These are phyloP conservation scores for Exserohilum rostratum DNA, from an alignment of 2,329 filamentous ascomycete species.

Conservation along the genomic window DNA sequence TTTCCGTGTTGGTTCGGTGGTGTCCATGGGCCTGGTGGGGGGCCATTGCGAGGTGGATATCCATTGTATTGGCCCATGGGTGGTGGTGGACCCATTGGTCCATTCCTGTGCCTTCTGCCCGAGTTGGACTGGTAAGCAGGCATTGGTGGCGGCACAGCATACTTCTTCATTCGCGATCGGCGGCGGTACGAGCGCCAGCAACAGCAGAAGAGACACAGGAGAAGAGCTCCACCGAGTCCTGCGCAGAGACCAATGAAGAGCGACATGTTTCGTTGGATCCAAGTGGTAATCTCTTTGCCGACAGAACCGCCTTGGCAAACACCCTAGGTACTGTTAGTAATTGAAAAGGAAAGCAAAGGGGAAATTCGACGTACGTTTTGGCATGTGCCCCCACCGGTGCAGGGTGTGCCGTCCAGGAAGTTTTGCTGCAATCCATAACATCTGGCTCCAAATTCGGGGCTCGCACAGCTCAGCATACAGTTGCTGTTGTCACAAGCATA, in stretches of 20 bases:
- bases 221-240: conserved; percentile 73
- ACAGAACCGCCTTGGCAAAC: conserved; percentile 74
- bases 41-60: conserved; percentile 5
- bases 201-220: conserved; percentile 71
- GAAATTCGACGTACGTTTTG: conserved; percentile 58
- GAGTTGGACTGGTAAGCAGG: conserved; percentile 1
- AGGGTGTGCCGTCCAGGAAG: conserved; percentile 90
- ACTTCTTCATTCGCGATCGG: conserved; percentile 27
- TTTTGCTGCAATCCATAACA: conserved; percentile 85
- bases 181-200: conserved; percentile 60
- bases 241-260: conserved; percentile 81
- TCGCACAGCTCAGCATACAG: conserved; percentile 78
- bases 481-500: conserved; percentile 75
- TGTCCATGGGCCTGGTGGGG: conserved; percentile 3
- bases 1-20: conserved; percentile 10
- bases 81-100: not conserved
- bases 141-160: conserved; percentile 15
- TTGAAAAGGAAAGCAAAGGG: not conserved
- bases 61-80: conserved; percentile 8
- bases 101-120: not conserved
- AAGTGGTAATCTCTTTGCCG: conserved; percentile 72
- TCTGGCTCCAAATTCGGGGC: conserved; percentile 67
- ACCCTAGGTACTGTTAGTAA: conserved; percentile 57
- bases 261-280: conserved; percentile 77
- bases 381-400: conserved; percentile 80